Percentiles rank a stretch among this genome's conserved stretches.
Evolutionary conservation across 176 grass and related monocot genomes (phyloP).

Genomic region (Oryza longistaminata): DNA sequence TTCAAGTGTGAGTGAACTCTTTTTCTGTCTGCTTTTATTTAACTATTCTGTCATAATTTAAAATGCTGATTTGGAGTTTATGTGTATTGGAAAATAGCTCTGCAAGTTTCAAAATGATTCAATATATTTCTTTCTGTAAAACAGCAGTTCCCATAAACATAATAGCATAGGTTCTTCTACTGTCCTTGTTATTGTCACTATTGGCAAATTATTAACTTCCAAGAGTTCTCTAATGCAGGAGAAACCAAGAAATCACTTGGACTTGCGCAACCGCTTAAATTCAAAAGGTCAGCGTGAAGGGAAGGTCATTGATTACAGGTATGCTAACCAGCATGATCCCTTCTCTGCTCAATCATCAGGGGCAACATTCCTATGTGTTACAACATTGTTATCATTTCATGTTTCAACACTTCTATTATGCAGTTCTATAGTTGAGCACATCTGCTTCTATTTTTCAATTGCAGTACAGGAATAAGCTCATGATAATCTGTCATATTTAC

Average conservation of each 20-base stretch:
- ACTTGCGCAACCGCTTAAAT: slow-evolving; percentile 84
- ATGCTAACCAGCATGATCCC: neutral
- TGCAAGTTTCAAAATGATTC: neutral
- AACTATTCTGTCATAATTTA: neutral
- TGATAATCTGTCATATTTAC: neutral
- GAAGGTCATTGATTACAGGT: slow-evolving; percentile 99
- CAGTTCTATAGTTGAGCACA: neutral
- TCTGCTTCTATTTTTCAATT: neutral
- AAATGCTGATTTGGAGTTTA: neutral
- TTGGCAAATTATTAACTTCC: neutral
- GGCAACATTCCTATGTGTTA: neutral
- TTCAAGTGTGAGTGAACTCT: slow-evolving; percentile 59
- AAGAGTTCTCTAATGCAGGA: slow-evolving; percentile 57
- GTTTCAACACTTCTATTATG: neutral
- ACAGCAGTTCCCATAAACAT: neutral
- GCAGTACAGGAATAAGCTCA: neutral
- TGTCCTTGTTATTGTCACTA: neutral
- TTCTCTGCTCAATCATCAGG: neutral
- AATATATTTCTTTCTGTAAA: neutral
- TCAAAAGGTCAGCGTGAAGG: slow-evolving; percentile 92
- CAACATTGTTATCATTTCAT: neutral
- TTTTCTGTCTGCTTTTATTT: neutral
- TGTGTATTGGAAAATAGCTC: neutral
- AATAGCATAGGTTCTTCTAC: neutral
- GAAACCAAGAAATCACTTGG: slow-evolving; percentile 96